These are phyloP conservation scores for Mrakiaceae sp. DNA, from an alignment of 1,284 basidiomycete species.

Conservation along the genomic window DNA sequence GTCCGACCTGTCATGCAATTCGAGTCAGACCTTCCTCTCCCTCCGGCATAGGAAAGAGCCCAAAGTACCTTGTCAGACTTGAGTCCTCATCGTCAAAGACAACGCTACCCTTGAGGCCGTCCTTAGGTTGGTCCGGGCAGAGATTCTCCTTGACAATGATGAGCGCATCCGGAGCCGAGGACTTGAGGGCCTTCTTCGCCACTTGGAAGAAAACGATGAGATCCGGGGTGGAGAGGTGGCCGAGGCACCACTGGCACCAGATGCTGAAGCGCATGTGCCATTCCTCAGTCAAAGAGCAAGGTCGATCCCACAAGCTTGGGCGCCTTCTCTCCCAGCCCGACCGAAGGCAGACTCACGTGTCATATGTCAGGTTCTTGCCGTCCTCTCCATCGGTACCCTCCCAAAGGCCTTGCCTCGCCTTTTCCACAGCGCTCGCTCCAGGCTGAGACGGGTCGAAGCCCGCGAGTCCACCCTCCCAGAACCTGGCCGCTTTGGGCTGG, in stretches of 20 bases:
- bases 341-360: constrained; percentile 27
- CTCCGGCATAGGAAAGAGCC: constrained; percentile 2
- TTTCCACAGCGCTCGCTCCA: constrained; percentile 22
- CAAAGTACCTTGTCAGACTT: constrained; percentile 62
- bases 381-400: constrained; percentile 19
- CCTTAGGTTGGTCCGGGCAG: constrained; percentile 47
- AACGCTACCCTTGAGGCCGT: constrained; percentile 43
- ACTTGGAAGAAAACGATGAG: constrained; percentile 62
- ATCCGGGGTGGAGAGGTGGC: constrained; percentile 57
- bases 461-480: constrained; percentile 12
- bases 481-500: constrained; percentile 19
- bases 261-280: constrained; percentile 33
- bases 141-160: constrained; percentile 87
- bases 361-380: constrained; percentile 28
- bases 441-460: constrained; percentile 44
- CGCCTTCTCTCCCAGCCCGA: too few species aligned
- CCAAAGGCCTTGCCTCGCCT: constrained; percentile 20
- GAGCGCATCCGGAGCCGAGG: constrained; percentile 34
- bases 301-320: background rate
- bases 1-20: constrained; percentile 51
- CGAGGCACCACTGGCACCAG: constrained; percentile 93
- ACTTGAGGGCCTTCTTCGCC: constrained; percentile 44
- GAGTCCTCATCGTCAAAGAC: constrained; percentile 78
- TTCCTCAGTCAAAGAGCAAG: background rate
- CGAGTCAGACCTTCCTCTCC: background rate